Evolutionary conservation across 805 yeast species (phyloP).

Genomic region (Saccharomycopsis olivae): DNA sequence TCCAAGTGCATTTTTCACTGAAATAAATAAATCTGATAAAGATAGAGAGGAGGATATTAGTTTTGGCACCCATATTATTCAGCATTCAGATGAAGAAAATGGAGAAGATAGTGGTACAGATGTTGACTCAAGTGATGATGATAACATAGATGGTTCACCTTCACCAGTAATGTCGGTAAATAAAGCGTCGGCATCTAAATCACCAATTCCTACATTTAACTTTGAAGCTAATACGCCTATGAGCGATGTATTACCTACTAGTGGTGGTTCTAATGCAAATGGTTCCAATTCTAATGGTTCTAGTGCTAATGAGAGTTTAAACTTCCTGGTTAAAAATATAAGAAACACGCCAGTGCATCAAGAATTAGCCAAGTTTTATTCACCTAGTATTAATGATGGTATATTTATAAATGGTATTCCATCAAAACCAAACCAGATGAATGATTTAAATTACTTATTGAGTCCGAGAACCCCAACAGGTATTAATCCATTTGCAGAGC

Average conservation of each 20-base stretch:
- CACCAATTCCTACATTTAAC: no score
- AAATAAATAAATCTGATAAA: slow-evolving; percentile 1
- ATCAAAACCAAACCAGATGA: no score
- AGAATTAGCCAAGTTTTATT: slow-evolving; percentile 10
- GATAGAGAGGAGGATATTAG: no score
- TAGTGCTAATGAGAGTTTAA: background rate
- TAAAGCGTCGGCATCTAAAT: background rate
- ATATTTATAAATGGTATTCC: no score
- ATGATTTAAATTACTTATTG: background rate
- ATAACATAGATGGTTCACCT: slow-evolving; percentile 1
- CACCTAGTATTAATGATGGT: slow-evolving; percentile 2
- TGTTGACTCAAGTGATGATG: slow-evolving; percentile 13
- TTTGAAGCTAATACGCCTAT: no score
- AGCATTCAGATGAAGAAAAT: background rate
- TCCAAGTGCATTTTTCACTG: background rate
- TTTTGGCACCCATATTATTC: no score
- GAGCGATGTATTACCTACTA: no score
- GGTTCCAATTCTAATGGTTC: background rate
- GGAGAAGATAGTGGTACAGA: slow-evolving; percentile 17
- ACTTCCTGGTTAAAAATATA: background rate
- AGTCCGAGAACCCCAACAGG: background rate
- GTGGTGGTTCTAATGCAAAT: background rate
- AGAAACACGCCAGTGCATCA: slow-evolving; percentile 5
- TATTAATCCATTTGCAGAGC: background rate
- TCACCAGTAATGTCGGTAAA: background rate